Evolutionary conservation across 2,329 filamentous ascomycete genomes (phyloP), one percentile per base, ranked within the genome.

Genomic region (Stemphylium lycopersici): DNA sequence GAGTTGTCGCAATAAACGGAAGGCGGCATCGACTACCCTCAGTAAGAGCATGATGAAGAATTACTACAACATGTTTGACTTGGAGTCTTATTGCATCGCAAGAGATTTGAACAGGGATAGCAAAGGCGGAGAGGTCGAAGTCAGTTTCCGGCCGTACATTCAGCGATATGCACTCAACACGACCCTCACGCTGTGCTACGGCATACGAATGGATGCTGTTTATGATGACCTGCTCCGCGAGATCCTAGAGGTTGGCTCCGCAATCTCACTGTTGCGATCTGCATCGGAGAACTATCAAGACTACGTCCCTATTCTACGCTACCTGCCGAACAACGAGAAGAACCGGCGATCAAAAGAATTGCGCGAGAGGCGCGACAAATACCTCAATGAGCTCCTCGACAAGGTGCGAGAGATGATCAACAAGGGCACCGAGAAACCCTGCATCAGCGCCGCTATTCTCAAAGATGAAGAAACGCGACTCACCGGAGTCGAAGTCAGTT

Each of bases 381-480:
- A 83, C 48, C 67, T 84, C 15, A 77, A 82, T 49, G 68, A 76
- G 5, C 75, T 84, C 1, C 70, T 83, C 5, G 74, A 81, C 49
- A 80, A 81, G 55, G 80, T 84, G 4, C 73, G 79, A 11, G 77
- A 74, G 12, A 83, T 82, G 80, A 82, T 83, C 53, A 71, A 76
- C 42, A 72, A 78, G 5, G 81, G 81, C 6, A 81, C 77, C 0
- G 81, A 83, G 53, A 83, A 82, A 62, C 81, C 81, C 1, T 84
- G 82, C 57, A 83, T 84, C 56, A 79, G 78, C 0, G 80, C 80
- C 0, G 81, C 81, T 0, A 83, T 84, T 29, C 69, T 84, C 8
- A 84, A 83, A 58, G 81, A 83, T 51, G 68, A 82, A 58, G 81
- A 84, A 58, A 81, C 80, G 1, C 82, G 81, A 59, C 72, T 84